Evolutionary conservation across 495 filamentous ascomycete species (phyloP), one percentile per base, ranked within the genome.

Genomic region (Xylaria longipes): DNA sequence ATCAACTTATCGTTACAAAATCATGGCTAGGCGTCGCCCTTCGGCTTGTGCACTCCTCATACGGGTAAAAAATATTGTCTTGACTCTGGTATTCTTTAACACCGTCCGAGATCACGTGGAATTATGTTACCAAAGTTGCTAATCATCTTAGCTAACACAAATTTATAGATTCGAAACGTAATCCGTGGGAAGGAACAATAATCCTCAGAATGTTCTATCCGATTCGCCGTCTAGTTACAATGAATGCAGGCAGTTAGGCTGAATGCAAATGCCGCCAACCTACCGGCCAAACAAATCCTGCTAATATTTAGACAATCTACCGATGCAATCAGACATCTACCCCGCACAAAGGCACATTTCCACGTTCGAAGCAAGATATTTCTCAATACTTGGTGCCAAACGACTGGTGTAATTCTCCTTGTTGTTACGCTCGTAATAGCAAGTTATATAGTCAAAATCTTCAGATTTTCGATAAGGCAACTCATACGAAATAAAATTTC

Each of bases 201-300:
- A 3, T 35, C 17, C 29, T 22, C 39, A 35, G 45, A 31, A 35
- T 22, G 52, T 9, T 35, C 43, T 52, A 33, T 17, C 50, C 35
- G 35, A 12, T 11, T 29, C 45, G 20, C 43, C 52, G 43, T 43
- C 74, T 70, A 72, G 60, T 64, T 43, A 71, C 39, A 67, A 65
- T 60, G 48, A 48, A 69, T 57, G 65, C 65, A 72, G 69, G 29
- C 61, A 76, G 76, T 76, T 58, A 78, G 76, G 76, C 76, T 78
- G 74, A 78, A 76, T 75, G 41, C 43, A 62, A 20, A 22, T 41
- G 3, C 14, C 52, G 27, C 39, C 25, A 31, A 22, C 54, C 65
- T 20, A 5, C 14, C 63, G 41, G 25, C 29, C 27, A 48, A 48
- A 14, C 61, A 46, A 37, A 5, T 7, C 27, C 9, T 29, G 20